Evolutionary conservation across 306 rosid genomes (phyloP).

Genomic region (Gillenia trifoliata): DNA sequence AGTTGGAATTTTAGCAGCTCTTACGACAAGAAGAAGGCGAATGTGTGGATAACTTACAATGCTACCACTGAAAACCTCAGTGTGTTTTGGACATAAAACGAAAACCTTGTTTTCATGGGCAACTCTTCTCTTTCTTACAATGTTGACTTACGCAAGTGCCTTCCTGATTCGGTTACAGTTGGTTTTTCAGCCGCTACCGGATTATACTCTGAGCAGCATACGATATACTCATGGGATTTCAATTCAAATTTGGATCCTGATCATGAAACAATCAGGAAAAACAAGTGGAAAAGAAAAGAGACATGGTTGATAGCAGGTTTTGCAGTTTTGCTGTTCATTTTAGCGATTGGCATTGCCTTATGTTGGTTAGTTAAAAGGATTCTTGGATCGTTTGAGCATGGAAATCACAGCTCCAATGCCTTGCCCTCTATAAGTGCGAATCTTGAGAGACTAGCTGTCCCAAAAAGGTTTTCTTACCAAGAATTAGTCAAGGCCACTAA

Average conservation of each 20-base stretch:
- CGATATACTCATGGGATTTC: conserved; percentile 38
- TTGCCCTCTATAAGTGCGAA: not conserved
- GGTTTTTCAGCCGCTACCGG: conserved; percentile 39
- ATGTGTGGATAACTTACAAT: conserved; percentile 19
- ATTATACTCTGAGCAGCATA: not conserved
- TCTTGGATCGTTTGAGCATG: not conserved
- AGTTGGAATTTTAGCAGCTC: not conserved
- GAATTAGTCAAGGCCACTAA: conserved; percentile 41
- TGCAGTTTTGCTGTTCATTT: not conserved
- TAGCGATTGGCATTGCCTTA: too few relatives aligned
- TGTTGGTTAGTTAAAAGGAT: too few relatives aligned
- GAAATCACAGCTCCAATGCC: too few relatives aligned
- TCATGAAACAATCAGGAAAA: not conserved
- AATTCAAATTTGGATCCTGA: conserved; percentile 9
- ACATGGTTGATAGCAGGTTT: not conserved
- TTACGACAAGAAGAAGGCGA: not conserved
- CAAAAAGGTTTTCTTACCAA: conserved; percentile 37
- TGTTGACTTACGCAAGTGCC: conserved; percentile 18
- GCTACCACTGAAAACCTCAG: conserved; percentile 12
- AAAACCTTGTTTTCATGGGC: not conserved
- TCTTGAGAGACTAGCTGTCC: conserved; percentile 31
- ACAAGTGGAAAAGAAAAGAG: not conserved
- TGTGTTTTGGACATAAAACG: too few relatives aligned
- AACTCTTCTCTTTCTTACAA: not conserved
- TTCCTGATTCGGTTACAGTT: conserved; percentile 24